Evolutionary conservation across 2,329 filamentous ascomycete species (phyloP).

Genomic region (Aspergillus carbonarius): DNA sequence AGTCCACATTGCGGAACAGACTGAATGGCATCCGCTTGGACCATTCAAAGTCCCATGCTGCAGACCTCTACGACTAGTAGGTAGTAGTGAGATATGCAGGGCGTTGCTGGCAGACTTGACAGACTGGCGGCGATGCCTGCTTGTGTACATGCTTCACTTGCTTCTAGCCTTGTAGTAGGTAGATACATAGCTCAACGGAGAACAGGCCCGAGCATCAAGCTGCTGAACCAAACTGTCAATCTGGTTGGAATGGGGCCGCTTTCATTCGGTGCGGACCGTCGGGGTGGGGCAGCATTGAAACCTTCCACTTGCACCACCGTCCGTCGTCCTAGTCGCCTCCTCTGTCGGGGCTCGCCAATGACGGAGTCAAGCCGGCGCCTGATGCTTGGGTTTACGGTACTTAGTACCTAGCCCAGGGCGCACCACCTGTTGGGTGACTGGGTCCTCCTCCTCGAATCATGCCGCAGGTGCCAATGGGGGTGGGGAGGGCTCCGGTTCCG

Average conservation of each 20-base stretch:
- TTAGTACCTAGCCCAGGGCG: background rate
- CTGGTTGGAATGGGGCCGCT: conserved; percentile 14
- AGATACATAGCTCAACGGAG: too few species aligned
- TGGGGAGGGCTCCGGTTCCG: background rate
- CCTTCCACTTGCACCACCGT: background rate
- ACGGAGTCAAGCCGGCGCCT: background rate
- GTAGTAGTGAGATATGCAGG: background rate
- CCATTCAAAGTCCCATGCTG: background rate
- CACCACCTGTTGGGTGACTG: background rate
- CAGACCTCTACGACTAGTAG: too few species aligned
- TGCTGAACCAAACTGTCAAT: conserved; percentile 2
- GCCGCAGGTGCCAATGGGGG: background rate
- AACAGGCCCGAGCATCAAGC: background rate
- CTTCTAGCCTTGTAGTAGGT: too few species aligned
- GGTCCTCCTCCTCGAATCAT: background rate
- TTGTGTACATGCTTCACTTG: too few species aligned
- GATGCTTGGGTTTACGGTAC: background rate
- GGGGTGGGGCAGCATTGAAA: conserved; percentile 10
- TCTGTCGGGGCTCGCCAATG: background rate
- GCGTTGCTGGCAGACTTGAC: too few species aligned
- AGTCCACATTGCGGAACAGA: too few species aligned
- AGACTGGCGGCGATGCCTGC: too few species aligned
- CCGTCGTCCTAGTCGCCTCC: too few species aligned
- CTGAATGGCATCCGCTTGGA: too few species aligned
- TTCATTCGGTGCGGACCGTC: conserved; percentile 21